phyloP scores from a whole-genome alignment of 805 yeast species.

The Candida saitoana region DNA sequence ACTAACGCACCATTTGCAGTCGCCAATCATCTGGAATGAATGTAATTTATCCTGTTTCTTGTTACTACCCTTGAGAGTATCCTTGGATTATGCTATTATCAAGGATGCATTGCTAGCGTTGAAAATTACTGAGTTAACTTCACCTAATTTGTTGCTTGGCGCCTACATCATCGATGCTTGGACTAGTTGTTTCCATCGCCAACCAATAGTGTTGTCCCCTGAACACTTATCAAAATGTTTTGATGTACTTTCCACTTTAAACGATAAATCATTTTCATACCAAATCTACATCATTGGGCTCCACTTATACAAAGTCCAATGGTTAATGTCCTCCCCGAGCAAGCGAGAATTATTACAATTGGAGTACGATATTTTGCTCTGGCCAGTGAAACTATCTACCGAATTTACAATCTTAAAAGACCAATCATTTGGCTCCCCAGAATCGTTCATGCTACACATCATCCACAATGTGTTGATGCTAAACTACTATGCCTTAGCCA shows the following conservation, averaged over 20 bases:
- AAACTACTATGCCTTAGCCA: slow-evolving; percentile 14
- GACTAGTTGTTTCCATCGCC: slow-evolving; percentile 11
- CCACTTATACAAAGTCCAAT: slow-evolving; percentile 13
- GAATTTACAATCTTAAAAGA: slow-evolving; percentile 17
- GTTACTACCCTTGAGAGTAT: slow-evolving; percentile 14
- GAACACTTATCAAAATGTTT: slow-evolving; percentile 3
- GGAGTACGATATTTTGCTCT: slow-evolving; percentile 20
- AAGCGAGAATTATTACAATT: slow-evolving; percentile 12
- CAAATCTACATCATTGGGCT: slow-evolving; percentile 14
- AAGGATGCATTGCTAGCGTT: slow-evolving; percentile 10
- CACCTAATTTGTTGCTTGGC: slow-evolving; percentile 13
- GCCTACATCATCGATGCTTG: slow-evolving; percentile 18
- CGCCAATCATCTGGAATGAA: slow-evolving; percentile 13
- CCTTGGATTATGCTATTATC: slow-evolving; percentile 8
- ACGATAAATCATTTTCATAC: slow-evolving; percentile 12
- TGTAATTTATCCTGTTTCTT: slow-evolving; percentile 15
- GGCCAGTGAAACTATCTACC: slow-evolving; percentile 18
- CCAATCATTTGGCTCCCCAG: slow-evolving; percentile 16
- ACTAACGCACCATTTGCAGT: not conserved
- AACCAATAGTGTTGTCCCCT: slow-evolving; percentile 9
- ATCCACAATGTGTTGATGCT: slow-evolving; percentile 17
- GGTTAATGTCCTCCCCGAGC: slow-evolving; percentile 12
- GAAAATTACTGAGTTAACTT: slow-evolving; percentile 8
- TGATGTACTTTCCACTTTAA: slow-evolving; percentile 7
- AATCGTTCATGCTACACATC: slow-evolving; percentile 17